Base-by-base conservation (phyloP, 2,329 filamentous ascomycete species). In the Alternaria angustiovoidea region DNA sequence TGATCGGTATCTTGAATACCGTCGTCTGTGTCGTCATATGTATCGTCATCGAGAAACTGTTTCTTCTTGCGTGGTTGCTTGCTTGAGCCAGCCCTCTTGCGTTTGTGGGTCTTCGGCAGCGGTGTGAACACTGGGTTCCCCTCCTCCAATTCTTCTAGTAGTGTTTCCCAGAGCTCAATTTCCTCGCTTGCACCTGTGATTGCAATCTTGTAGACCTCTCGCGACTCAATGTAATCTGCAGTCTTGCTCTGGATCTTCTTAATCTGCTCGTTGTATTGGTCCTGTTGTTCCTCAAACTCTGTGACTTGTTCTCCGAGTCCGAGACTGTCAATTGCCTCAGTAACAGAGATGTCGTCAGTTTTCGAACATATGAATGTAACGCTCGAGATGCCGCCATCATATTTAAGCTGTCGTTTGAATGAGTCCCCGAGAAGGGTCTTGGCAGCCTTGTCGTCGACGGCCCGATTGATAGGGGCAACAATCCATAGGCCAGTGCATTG, bases 291-390 rank as follows among this genome's bases (percentile, higher is more conserved):
- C 2, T 71, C 66, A 6, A 76, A 65, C 2, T 64, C 58, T 12
- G 68, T 60, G 2, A 79, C 68, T 42, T 75, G 58, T 12, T 76
- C 74, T 8, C 78, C 73, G 1, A 82, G 69, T 4, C 70, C 68
- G 36, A 83, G 72, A 28, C 73, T 77, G 4, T 79, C 74, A 4
- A 75, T 70, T 5, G 81, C 81, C 56, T 86, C 82, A 0, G 74
- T 79, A 4, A 83, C 73, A 7, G 79, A 83, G 8, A 89, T 87
- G 43, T 89, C 86, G 68, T 90, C 88, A 0, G 86, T 87, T 68
- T 89, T 89, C 16, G 82, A 84, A 67, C 87, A 89, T 14, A 90
- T 85, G 60, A 89, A 89, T 0, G 85, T 88, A 3, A 89, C 79
- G 2, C 77, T 80, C 7, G 77, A 81, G 54, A 86, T 86, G 0